Evolutionary conservation across 2,329 filamentous ascomycete species (phyloP).

Genomic region (Nothomitra cinnamomea): DNA sequence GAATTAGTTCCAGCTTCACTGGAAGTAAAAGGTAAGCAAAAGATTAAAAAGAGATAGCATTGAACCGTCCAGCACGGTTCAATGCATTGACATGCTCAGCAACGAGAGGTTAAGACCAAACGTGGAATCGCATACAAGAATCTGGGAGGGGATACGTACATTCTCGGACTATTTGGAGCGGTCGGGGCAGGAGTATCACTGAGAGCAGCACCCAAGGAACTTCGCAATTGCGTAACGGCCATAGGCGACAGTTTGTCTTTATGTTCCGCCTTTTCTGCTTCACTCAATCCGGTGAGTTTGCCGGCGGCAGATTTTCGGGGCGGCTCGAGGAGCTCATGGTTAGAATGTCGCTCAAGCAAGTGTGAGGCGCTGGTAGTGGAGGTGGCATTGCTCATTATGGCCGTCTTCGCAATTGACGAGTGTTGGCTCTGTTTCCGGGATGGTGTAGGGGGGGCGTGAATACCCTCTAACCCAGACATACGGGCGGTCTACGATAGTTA

Average conservation of each 20-base stretch:
- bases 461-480: neutral
- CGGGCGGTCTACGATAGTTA: neutral
- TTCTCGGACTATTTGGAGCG: slow-evolving; percentile 42
- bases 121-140: slow-evolving; percentile 6
- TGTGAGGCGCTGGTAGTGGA: neutral
- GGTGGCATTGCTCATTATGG: slow-evolving; percentile 8
- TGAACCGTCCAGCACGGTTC: slow-evolving; percentile 7
- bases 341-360: neutral
- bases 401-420: slow-evolving; percentile 12
- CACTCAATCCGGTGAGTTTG: slow-evolving; percentile 5
- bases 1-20: neutral
- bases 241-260: slow-evolving; percentile 7
- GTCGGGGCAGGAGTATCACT: slow-evolving; percentile 47
- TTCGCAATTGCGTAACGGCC: neutral
- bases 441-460: neutral
- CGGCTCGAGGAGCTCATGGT: neutral
- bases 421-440: slow-evolving; percentile 8
- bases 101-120: neutral
- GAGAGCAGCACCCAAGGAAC: slow-evolving; percentile 22
- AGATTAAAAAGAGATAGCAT: slow-evolving; percentile 6
- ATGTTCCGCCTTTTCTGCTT: slow-evolving; percentile 1
- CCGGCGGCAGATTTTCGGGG: neutral
- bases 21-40: neutral
- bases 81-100: neutral
- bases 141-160: slow-evolving; percentile 29